These are phyloP conservation scores for Euphorbia corollata DNA, from an alignment of 441 rosid species.

Conservation along the genomic window DNA sequence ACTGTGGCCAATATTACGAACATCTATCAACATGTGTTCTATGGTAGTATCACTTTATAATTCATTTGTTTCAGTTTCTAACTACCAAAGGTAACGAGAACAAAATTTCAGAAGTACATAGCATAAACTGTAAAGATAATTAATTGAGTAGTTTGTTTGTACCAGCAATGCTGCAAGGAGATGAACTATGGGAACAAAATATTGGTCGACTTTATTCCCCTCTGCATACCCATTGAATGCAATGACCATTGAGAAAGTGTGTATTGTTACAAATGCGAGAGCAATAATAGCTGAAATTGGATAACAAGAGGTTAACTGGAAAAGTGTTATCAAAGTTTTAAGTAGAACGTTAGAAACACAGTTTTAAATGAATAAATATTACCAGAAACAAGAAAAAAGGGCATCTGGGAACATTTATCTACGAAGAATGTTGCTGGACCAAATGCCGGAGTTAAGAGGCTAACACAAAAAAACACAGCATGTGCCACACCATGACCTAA, in stretches of 20 bases:
- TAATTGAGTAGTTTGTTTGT: constrained; percentile 21
- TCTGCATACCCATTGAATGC: constrained; percentile 84
- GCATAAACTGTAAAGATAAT: constrained; percentile 10
- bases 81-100: background rate
- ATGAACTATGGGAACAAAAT: constrained; percentile 75
- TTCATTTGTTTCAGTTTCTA: background rate
- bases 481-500: constrained; percentile 97
- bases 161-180: constrained; percentile 83
- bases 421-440: constrained; percentile 88
- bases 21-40: background rate
- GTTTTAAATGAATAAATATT: constrained; percentile 22
- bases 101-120: background rate
- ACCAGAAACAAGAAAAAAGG: constrained; percentile 90
- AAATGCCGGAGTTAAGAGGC: constrained; percentile 93
- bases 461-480: constrained; percentile 90
- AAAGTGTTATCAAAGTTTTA: background rate
- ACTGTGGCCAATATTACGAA: background rate
- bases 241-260: constrained; percentile 94
- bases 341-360: background rate
- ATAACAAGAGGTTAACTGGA: constrained; percentile 20
- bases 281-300: constrained; percentile 67
- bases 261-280: constrained; percentile 86
- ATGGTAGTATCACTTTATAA: background rate
- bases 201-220: constrained; percentile 77
- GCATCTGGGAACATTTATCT: constrained; percentile 66